Conservation (phyloP, 2,329 filamentous ascomycete genomes). For the Cryphonectria radicalis region DNA sequence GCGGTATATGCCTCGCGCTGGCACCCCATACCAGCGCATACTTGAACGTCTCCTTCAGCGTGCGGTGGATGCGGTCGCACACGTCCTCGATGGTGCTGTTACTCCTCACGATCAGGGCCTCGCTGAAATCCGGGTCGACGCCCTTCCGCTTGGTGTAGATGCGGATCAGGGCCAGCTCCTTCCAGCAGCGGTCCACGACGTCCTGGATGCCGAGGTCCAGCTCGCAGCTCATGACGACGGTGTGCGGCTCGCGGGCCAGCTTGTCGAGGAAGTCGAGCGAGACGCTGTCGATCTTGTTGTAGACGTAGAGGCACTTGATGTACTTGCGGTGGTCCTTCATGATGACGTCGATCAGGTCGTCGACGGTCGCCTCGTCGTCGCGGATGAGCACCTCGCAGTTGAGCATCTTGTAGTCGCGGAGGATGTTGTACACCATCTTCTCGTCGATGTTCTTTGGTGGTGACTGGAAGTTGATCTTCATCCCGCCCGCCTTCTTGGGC, state of each 20-base stretch:
- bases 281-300: slow-evolving; percentile 99
- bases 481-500: slow-evolving; percentile 90
- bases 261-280: slow-evolving; percentile 92
- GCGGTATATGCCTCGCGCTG: slow-evolving; percentile 91
- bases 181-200: slow-evolving; percentile 93
- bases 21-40: slow-evolving; percentile 98
- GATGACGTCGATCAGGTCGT: slow-evolving; percentile 98
- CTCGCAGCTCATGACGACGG: slow-evolving; percentile 97
- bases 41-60: slow-evolving; percentile 97
- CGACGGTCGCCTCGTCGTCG: slow-evolving; percentile 93
- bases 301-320: slow-evolving; percentile 92
- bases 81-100: slow-evolving; percentile 95
- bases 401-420: slow-evolving; percentile 97
- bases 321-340: slow-evolving; percentile 99
- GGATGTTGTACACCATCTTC: slow-evolving; percentile 97
- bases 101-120: slow-evolving; percentile 89
- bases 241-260: slow-evolving; percentile 89
- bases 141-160: slow-evolving; percentile 98
- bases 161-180: slow-evolving; percentile 85
- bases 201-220: slow-evolving; percentile 91
- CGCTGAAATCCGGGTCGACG: slow-evolving; percentile 82
- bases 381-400: slow-evolving; percentile 96
- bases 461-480: slow-evolving; percentile 96
- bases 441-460: slow-evolving; percentile 93
- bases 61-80: slow-evolving; percentile 92